These are phyloP conservation scores for Phaffomyces thermotolerans DNA, from an alignment of 805 yeast genomes.

Conservation along the genomic window DNA sequence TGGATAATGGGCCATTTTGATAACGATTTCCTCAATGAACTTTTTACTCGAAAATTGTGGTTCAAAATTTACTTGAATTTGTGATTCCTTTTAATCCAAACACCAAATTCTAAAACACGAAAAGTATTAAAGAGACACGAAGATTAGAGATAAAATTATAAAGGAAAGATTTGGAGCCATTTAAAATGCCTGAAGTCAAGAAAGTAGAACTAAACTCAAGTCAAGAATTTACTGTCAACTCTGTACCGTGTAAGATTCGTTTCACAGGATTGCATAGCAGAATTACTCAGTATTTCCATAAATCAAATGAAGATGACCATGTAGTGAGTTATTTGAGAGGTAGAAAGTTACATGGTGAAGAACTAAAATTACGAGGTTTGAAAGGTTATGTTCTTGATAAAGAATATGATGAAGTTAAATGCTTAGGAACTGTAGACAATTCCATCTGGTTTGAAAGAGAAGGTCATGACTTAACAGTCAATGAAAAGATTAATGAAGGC, in stretches of 20 bases:
- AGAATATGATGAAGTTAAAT: conserved; percentile 16
- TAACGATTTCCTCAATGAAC: no score
- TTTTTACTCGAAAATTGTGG: no score
- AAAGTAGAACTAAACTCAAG: neutral
- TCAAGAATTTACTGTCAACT: conserved; percentile 11
- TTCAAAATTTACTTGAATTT: no score
- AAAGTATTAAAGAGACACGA: neutral
- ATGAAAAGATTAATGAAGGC: conserved; percentile 24
- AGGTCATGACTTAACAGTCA: conserved; percentile 24
- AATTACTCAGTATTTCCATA: conserved; percentile 14
- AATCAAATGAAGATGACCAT: conserved; percentile 5
- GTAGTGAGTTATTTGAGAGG: conserved; percentile 28
- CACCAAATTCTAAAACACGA: no score
- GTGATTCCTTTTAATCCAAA: no score
- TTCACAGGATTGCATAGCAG: conserved; percentile 15
- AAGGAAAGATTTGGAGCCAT: neutral
- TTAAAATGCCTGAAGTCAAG: conserved; percentile 1
- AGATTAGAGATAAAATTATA: no score
- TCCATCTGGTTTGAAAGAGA: conserved; percentile 32
- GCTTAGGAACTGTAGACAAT: conserved; percentile 10
- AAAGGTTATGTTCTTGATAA: conserved; percentile 17
- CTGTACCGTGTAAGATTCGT: conserved; percentile 23
- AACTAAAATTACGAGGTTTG: conserved; percentile 4
- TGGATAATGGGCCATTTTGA: conserved; percentile 9
- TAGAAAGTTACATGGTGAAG: conserved; percentile 27